Evolutionary conservation across 371 early-diverging fungal species (phyloP).

Genomic region (Chytridium lagenaria): DNA sequence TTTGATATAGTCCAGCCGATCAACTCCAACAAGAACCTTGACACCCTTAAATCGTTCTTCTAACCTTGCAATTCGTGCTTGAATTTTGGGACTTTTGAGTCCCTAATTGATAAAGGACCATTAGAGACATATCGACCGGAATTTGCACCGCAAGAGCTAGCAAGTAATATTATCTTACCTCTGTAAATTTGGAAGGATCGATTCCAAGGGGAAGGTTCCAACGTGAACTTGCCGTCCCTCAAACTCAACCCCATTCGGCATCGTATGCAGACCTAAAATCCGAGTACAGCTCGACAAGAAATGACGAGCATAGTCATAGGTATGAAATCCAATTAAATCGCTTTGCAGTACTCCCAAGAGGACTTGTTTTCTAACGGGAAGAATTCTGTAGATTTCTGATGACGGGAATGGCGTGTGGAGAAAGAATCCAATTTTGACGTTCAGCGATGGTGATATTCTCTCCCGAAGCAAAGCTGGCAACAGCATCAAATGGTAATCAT

Average conservation of each 20-base stretch:
- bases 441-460: slow-evolving; percentile 48
- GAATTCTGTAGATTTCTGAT: slow-evolving; percentile 89
- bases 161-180: not conserved
- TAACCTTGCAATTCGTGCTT: slow-evolving; percentile 75
- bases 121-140: too few relatives aligned
- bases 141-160: too few relatives aligned
- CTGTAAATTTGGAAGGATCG: slow-evolving; percentile 93
- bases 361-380: slow-evolving; percentile 92
- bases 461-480: slow-evolving; percentile 89
- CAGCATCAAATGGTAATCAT: slow-evolving; percentile 99
- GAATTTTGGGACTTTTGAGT: slow-evolving; percentile 71
- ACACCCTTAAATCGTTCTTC: slow-evolving; percentile 87
- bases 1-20: slow-evolving; percentile 99
- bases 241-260: slow-evolving; percentile 91
- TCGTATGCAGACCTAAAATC: slow-evolving; percentile 89
- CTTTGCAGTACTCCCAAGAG: slow-evolving; percentile 86
- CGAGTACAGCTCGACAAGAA: slow-evolving; percentile 96
- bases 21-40: slow-evolving; percentile 97
- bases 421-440: slow-evolving; percentile 98
- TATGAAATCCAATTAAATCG: slow-evolving; percentile 98
- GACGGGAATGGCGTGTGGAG: slow-evolving; percentile 99
- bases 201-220: slow-evolving; percentile 99
- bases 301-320: slow-evolving; percentile 99
- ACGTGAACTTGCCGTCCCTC: slow-evolving; percentile 90
- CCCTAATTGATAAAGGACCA: slow-evolving; percentile 50